These are phyloP conservation scores for Blastobotrys capitulatus DNA, from an alignment of 1,139 yeast genomes.

Conservation along the genomic window DNA sequence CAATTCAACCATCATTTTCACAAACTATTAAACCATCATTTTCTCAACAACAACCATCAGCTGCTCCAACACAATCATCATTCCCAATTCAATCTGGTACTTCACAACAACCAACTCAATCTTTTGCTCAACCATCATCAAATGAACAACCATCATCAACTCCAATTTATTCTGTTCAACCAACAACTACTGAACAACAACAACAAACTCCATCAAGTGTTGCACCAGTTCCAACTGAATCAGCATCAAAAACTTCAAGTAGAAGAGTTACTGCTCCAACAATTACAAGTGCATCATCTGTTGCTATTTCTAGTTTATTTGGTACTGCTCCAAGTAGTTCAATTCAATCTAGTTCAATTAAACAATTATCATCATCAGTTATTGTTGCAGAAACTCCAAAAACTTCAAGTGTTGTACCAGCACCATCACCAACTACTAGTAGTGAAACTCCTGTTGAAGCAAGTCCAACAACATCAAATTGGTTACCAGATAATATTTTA, in stretches of 20 bases:
- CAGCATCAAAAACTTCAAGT: not conserved
- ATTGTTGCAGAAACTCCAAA: not conserved
- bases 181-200: not conserved
- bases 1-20: no score
- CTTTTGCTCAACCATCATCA: no score
- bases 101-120: no score
- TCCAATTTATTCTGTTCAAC: not conserved
- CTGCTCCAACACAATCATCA: no score
- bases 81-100: no score
- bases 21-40: no score
- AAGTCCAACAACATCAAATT: constrained; percentile 16
- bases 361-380: not conserved
- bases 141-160: not conserved
- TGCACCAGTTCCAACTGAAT: not conserved
- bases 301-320: constrained; percentile 13
- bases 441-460: not conserved
- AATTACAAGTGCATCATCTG: constrained; percentile 13
- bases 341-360: not conserved
- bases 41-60: no score
- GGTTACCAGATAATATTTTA: constrained; percentile 32
- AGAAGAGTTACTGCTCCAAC: constrained; percentile 13
- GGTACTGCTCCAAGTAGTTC: constrained; percentile 11
- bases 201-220: not conserved
- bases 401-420: not conserved
- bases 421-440: not conserved